A percentile compares a stretch with the other conserved stretches of the same genome.
These are phyloP conservation scores for Hexamita inflata DNA, from an alignment of 208 protist genomes.

Conservation along the genomic window DNA sequence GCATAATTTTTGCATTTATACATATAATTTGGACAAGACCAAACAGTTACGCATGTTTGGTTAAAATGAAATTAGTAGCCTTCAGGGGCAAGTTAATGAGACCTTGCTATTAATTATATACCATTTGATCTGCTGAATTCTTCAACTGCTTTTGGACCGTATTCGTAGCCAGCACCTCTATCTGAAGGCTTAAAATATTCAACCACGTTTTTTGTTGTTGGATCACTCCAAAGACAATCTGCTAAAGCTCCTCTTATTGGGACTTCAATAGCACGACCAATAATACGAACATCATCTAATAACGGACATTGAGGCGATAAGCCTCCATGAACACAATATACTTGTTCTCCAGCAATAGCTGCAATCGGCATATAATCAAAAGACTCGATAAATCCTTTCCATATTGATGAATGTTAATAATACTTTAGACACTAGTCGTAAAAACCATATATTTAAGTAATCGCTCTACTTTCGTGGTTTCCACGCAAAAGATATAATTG, in stretches of 20 bases:
- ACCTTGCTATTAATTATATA: slow-evolving; percentile 31
- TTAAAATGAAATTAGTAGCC: slow-evolving; percentile 77
- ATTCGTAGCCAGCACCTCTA: slow-evolving; percentile 96
- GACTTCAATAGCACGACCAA: slow-evolving; percentile 35
- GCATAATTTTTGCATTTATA: slow-evolving; percentile 67
- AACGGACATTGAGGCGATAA: slow-evolving; percentile 18
- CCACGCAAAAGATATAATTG: slow-evolving; percentile 53
- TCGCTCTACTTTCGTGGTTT: slow-evolving; percentile 44
- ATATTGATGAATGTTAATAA: slow-evolving; percentile 94
- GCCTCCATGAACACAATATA: slow-evolving; percentile 54
- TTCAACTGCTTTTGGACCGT: slow-evolving; percentile 82
- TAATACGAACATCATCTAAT: background rate
- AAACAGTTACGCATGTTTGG: slow-evolving; percentile 75
- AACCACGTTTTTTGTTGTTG: slow-evolving; percentile 61
- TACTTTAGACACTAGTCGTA: slow-evolving; percentile 97
- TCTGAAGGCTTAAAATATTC: slow-evolving; percentile 71
- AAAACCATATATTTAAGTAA: slow-evolving; percentile 82
- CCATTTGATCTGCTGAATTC: slow-evolving; percentile 33
- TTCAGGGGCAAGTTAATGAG: slow-evolving; percentile 85
- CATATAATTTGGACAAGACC: slow-evolving; percentile 87
- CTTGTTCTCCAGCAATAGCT: slow-evolving; percentile 85
- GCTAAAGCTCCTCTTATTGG: slow-evolving; percentile 57
- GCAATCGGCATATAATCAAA: slow-evolving; percentile 95
- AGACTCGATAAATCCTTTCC: slow-evolving; percentile 96
- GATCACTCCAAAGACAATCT: slow-evolving; percentile 57